Evolutionary conservation across 441 rosid species (phyloP).

Genomic region (Euphorbia corollata): DNA sequence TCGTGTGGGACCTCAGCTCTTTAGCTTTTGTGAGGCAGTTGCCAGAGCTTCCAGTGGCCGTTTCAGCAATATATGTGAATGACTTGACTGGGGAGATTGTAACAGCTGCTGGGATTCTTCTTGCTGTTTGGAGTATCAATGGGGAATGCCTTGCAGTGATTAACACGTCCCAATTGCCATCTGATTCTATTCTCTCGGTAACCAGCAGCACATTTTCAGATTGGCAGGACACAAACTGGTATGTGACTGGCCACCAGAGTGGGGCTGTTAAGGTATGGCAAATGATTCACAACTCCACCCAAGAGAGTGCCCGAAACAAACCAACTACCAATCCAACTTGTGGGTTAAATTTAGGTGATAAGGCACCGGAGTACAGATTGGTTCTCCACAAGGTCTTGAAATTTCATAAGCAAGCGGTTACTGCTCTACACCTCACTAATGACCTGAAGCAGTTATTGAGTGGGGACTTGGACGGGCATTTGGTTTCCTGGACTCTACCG

Average conservation of each 20-base stretch:
- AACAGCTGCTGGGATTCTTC: constrained; percentile 93
- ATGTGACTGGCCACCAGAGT: constrained; percentile 97
- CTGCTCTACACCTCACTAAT: constrained; percentile 69
- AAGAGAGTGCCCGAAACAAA: constrained; percentile 42
- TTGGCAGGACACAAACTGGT: constrained; percentile 93
- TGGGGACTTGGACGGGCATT: constrained; percentile 86
- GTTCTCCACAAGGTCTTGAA: constrained; percentile 78
- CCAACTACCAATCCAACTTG: constrained; percentile 38
- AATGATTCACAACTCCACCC: constrained; percentile 72
- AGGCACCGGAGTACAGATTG: constrained; percentile 74
- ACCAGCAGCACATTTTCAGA: constrained; percentile 82
- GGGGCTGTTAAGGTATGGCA: constrained; percentile 97
- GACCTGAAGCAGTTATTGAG: constrained; percentile 90
- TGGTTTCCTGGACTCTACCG: constrained; percentile 79
- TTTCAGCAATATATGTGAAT: constrained; percentile 84
- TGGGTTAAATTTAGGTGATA: constrained; percentile 57
- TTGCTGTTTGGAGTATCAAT: constrained; percentile 97
- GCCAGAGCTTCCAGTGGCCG: constrained; percentile 73
- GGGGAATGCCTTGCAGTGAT: constrained; percentile 95
- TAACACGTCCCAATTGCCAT: constrained; percentile 92
- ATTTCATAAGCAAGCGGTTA: constrained; percentile 81
- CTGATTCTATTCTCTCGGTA: constrained; percentile 85
- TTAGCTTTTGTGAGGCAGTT: constrained; percentile 82
- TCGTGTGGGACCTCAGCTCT: constrained; percentile 96
- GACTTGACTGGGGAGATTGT: constrained; percentile 91